phyloP scores from a whole-genome alignment of 2,329 filamentous ascomycete species.

The Talaromyces amestolkiae region DNA sequence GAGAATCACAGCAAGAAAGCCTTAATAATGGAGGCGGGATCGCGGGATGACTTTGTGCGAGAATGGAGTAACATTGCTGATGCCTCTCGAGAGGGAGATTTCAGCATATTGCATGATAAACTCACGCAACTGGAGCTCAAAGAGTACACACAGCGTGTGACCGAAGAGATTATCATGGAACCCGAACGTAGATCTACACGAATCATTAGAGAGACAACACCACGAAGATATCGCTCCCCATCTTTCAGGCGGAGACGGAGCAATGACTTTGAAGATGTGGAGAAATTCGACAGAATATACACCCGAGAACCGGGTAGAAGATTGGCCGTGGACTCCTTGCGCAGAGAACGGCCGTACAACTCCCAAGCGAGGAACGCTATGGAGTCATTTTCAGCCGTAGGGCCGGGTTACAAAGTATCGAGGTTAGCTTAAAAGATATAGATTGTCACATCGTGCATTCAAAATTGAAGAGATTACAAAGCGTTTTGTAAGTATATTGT shows the following conservation, averaged over 20 bases:
- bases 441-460: background rate
- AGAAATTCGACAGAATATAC: background rate
- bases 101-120: conserved; percentile 11
- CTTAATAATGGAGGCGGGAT: conserved; percentile 8
- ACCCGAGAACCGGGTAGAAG: background rate
- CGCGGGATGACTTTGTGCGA: background rate
- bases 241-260: background rate
- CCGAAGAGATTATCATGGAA: background rate
- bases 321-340: background rate
- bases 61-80: conserved; percentile 9
- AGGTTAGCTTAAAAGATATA: background rate
- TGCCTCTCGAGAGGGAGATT: conserved; percentile 6
- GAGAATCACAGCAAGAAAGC: conserved; percentile 7
- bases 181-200: background rate
- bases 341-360: background rate
- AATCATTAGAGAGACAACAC: background rate
- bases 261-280: background rate
- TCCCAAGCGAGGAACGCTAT: conserved; percentile 8
- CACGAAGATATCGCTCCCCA: background rate
- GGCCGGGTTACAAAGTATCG: conserved; percentile 14
- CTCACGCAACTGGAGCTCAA: background rate
- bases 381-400: conserved; percentile 14
- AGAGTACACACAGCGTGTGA: background rate
- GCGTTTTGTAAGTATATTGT: background rate
- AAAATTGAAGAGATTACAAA: background rate